A percentile compares a stretch with the other conserved stretches of the same genome.
Evolutionary conservation across 73 alveolate species (phyloP).

Genomic region (Paramecium pentaurelia): DNA sequence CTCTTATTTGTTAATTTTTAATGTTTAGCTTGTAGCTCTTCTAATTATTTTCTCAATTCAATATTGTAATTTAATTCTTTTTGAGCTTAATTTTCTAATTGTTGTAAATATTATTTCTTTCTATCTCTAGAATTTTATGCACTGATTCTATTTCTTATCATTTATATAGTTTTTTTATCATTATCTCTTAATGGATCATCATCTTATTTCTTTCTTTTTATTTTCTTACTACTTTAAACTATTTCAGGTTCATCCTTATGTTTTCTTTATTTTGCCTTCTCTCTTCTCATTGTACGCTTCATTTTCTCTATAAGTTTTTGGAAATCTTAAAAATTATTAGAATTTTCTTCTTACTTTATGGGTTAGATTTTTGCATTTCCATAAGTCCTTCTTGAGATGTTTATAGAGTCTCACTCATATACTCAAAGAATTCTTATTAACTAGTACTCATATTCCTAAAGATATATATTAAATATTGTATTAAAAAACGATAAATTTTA

Average conservation of each 20-base stretch:
- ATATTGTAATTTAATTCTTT: background rate
- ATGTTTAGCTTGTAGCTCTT: background rate
- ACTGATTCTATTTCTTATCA: conserved; percentile 67
- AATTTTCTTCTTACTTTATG: background rate
- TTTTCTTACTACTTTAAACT: background rate
- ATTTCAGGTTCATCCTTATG: background rate
- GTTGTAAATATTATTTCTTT: conserved; percentile 55
- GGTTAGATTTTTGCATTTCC: background rate
- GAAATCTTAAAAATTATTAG: background rate
- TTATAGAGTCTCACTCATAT: conserved; percentile 25
- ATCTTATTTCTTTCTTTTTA: conserved; percentile 36
- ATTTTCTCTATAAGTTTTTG: background rate
- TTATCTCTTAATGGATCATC: conserved; percentile 51
- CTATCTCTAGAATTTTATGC: conserved; percentile 74
- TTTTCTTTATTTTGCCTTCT: conserved; percentile 30
- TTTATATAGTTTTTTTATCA: conserved; percentile 69
- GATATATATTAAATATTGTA: background rate
- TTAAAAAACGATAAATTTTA: conserved; percentile 22
- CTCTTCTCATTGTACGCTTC: conserved; percentile 23
- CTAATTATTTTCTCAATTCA: background rate
- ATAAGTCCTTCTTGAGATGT: background rate
- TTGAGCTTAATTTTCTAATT: background rate
- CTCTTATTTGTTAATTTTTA: background rate
- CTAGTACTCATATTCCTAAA: background rate
- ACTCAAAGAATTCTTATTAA: background rate